Evolutionary conservation across 83 land plant genomes (phyloP).

Genomic region (Picea engelmannii): DNA sequence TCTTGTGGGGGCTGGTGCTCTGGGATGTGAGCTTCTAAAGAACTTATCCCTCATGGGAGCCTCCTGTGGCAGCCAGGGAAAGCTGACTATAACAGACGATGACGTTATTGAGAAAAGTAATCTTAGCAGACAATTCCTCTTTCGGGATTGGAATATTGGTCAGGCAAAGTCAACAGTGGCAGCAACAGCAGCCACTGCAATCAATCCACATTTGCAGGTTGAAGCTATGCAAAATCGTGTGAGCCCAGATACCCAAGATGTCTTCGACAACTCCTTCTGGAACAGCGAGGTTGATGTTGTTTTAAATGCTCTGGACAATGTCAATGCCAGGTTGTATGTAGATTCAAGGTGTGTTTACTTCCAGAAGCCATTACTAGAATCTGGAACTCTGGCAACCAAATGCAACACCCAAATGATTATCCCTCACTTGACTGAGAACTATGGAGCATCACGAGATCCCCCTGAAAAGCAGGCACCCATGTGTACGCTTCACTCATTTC

Average conservation of each 20-base stretch:
- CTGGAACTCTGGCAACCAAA: too few relatives aligned
- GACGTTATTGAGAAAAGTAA: too few relatives aligned
- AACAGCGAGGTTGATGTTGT: too few relatives aligned
- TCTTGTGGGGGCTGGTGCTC: constrained; percentile 13
- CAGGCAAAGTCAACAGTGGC: constrained; percentile 93
- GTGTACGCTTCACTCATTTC: too few relatives aligned
- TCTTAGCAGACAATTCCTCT: constrained; percentile 70
- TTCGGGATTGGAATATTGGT: constrained; percentile 97
- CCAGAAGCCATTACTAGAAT: too few relatives aligned
- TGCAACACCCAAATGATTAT: too few relatives aligned
- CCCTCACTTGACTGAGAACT: too few relatives aligned
- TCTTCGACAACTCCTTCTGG: constrained; percentile 61
- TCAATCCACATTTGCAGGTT: constrained; percentile 64
- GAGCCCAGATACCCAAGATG: constrained; percentile 82
- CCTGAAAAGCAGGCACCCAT: too few relatives aligned
- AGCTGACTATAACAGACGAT: too few relatives aligned
- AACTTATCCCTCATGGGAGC: constrained; percentile 92
- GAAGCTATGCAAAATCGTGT: constrained; percentile 88
- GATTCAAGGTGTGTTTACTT: constrained; percentile 7
- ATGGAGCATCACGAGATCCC: too few relatives aligned
- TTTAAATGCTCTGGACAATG: not conserved
- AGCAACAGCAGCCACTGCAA: too few relatives aligned
- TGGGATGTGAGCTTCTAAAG: constrained; percentile 47
- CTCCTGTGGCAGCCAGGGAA: constrained; percentile 18
- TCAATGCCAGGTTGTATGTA: constrained; percentile 76